Percentiles rank a stretch among this genome's conserved stretches.
These are phyloP conservation scores for Boletus insuetus DNA, from an alignment of 768 basidiomycete species.

Conservation along the genomic window DNA sequence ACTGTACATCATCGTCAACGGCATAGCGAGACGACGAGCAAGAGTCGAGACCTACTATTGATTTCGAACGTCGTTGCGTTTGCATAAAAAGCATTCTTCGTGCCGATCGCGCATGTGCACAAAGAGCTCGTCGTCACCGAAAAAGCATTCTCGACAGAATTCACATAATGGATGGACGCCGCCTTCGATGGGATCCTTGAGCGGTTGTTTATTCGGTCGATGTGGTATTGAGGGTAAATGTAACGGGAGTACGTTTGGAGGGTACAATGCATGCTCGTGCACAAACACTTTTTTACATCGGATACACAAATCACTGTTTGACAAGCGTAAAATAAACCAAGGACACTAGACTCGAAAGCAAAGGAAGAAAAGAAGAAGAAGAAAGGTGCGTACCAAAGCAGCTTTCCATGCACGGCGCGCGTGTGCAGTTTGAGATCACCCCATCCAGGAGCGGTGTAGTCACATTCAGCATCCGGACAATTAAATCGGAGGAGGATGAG, in stretches of 20 bases:
- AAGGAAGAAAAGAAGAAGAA: no score
- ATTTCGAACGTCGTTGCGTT: conserved; percentile 71
- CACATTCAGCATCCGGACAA: conserved; percentile 83
- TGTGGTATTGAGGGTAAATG: conserved; percentile 76
- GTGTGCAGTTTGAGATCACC: conserved; percentile 84
- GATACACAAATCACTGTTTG: conserved; percentile 76
- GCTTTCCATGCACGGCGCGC: conserved; percentile 66
- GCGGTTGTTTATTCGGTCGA: conserved; percentile 36
- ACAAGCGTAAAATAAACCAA: not conserved
- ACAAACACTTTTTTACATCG: conserved; percentile 90
- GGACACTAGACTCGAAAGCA: not conserved
- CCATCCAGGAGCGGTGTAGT: conserved; percentile 86
- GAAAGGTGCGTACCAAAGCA: conserved; percentile 67
- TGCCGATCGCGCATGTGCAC: conserved; percentile 90
- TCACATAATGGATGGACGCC: conserved; percentile 77
- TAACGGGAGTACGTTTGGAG: conserved; percentile 54
- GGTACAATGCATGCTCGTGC: conserved; percentile 90
- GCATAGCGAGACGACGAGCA: not conserved
- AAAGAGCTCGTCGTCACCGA: conserved; percentile 90
- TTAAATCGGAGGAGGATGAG: conserved; percentile 91
- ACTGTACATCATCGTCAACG: conserved; percentile 35
- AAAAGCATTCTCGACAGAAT: conserved; percentile 93
- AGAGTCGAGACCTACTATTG: conserved; percentile 72
- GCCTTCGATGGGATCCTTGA: conserved; percentile 62
- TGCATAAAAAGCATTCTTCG: conserved; percentile 97